Conservation (phyloP, 805 yeast genomes). For the Yamadazyma sp. region DNA sequence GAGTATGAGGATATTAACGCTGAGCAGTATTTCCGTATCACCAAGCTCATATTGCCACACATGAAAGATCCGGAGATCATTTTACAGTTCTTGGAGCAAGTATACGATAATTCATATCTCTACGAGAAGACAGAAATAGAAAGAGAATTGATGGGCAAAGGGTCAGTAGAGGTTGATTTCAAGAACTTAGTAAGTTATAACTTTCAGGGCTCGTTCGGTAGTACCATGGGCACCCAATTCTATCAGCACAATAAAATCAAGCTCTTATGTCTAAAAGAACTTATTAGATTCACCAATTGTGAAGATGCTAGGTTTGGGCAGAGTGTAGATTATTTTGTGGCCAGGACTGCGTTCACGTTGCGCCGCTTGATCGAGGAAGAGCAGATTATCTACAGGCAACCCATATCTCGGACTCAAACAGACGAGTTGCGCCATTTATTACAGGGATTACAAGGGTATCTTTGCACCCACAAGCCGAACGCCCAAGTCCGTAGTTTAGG, state of each 20-base stretch:
- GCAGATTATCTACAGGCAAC: slow-evolving; percentile 56
- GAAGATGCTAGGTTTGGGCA: slow-evolving; percentile 19
- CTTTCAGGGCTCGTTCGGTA: slow-evolving; percentile 57
- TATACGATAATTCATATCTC: slow-evolving; percentile 61
- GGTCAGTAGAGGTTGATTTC: slow-evolving; percentile 36
- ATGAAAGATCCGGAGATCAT: slow-evolving; percentile 26
- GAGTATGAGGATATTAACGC: slow-evolving; percentile 45
- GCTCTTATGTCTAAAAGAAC: slow-evolving; percentile 50
- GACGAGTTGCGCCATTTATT: slow-evolving; percentile 55
- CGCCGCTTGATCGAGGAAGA: slow-evolving; percentile 65
- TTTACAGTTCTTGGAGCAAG: slow-evolving; percentile 42
- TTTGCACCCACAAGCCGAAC: not conserved
- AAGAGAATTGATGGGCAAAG: slow-evolving; percentile 23
- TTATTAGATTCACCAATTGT: slow-evolving; percentile 42
- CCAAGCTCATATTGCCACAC: slow-evolving; percentile 11
- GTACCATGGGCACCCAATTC: slow-evolving; percentile 51
- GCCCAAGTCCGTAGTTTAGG: slow-evolving; percentile 1
- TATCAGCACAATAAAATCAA: slow-evolving; percentile 51
- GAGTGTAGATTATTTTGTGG: slow-evolving; percentile 41
- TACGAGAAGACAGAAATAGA: slow-evolving; percentile 61
- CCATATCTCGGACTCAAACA: slow-evolving; percentile 65
- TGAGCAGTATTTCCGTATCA: slow-evolving; percentile 30
- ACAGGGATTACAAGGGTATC: slow-evolving; percentile 30
- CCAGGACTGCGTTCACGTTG: slow-evolving; percentile 60
- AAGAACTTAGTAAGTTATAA: slow-evolving; percentile 38